A percentile compares a stretch with the other conserved stretches of the same genome.
These are phyloP conservation scores for Kodamaea hsintzibuensis DNA, from an alignment of 805 yeast genomes.

Conservation along the genomic window DNA sequence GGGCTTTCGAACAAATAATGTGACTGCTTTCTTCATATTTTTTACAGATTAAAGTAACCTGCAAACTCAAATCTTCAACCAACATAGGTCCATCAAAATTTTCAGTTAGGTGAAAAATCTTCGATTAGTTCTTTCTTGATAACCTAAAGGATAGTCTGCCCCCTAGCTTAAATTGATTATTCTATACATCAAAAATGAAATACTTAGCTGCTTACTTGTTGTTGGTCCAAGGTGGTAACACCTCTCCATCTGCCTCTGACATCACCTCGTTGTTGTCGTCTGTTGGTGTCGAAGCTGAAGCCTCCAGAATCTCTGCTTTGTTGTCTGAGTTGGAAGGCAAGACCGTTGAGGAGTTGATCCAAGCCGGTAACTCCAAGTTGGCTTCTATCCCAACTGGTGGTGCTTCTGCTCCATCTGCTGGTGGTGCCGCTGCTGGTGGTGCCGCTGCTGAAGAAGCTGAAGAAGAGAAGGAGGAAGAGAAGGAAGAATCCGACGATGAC, in stretches of 20 bases:
- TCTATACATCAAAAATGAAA: conserved; percentile 66
- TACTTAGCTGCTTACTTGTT: conserved; percentile 99
- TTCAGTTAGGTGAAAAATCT: conserved; percentile 3
- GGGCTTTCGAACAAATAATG: background rate
- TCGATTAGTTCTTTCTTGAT: conserved; percentile 5
- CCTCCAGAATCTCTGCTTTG: conserved; percentile 77
- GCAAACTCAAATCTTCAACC: background rate
- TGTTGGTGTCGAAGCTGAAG: conserved; percentile 96
- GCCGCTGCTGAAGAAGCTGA: conserved; percentile 71
- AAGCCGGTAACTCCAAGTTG: conserved; percentile 94
- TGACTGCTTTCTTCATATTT: conserved; percentile 5
- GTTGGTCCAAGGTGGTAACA: conserved; percentile 95
- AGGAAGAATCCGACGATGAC: conserved; percentile 65
- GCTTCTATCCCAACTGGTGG: conserved; percentile 98
- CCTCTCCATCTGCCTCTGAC: conserved; percentile 91
- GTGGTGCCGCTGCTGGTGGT: conserved; percentile 70
- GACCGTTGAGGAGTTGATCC: conserved; percentile 82
- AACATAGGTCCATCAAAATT: background rate
- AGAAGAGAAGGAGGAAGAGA: conserved; percentile 68
- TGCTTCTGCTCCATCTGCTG: conserved; percentile 82
- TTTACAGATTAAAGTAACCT: background rate
- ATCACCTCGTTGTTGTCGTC: conserved; percentile 86
- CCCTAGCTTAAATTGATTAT: conserved; percentile 75
- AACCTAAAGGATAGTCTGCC: conserved; percentile 80
- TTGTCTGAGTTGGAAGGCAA: conserved; percentile 91